phyloP scores from a whole-genome alignment of 495 filamentous ascomycete species.

The Geopyxis carbonaria region DNA sequence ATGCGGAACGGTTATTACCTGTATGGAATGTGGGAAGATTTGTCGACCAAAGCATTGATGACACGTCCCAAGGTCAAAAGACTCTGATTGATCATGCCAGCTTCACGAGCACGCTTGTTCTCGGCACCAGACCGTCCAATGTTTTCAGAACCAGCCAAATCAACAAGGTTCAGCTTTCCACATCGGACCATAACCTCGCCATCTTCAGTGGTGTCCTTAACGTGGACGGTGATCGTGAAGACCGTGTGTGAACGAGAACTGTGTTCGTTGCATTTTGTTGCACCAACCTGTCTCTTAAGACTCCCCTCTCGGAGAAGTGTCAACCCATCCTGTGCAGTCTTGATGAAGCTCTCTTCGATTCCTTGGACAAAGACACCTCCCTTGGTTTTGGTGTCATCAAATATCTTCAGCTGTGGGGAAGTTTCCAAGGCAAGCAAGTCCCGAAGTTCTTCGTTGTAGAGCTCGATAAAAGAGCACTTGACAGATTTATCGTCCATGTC shows the following conservation, averaged over 20 bases:
- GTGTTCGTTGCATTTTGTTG: conserved; percentile 95
- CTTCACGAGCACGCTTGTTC: conserved; percentile 91
- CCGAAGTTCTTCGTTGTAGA: conserved; percentile 93
- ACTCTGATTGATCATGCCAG: conserved; percentile 95
- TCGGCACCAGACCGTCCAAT: conserved; percentile 92
- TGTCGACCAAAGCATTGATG: conserved; percentile 94
- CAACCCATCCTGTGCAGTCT: conserved; percentile 66
- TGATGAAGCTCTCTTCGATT: conserved; percentile 91
- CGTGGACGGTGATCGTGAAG: conserved; percentile 81
- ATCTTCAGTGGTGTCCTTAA: conserved; percentile 62
- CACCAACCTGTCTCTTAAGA: conserved; percentile 84
- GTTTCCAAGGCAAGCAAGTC: conserved; percentile 75
- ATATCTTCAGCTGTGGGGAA: conserved; percentile 77
- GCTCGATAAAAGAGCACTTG: conserved; percentile 95
- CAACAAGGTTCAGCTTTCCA: conserved; percentile 89
- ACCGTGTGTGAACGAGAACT: conserved; percentile 92
- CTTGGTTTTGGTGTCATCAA: conserved; percentile 72
- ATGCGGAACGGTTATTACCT: conserved; percentile 26
- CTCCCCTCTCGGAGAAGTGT: conserved; percentile 78
- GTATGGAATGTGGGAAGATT: conserved; percentile 81
- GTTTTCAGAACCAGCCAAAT: conserved; percentile 92
- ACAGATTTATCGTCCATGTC: conserved; percentile 74
- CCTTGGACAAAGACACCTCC: conserved; percentile 72
- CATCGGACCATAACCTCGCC: conserved; percentile 84
- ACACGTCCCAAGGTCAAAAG: conserved; percentile 85